Evolutionary conservation across 495 filamentous ascomycete genomes (phyloP), one percentile per base, ranked within the genome.

Genomic region (Podospora pseudocomata): DNA sequence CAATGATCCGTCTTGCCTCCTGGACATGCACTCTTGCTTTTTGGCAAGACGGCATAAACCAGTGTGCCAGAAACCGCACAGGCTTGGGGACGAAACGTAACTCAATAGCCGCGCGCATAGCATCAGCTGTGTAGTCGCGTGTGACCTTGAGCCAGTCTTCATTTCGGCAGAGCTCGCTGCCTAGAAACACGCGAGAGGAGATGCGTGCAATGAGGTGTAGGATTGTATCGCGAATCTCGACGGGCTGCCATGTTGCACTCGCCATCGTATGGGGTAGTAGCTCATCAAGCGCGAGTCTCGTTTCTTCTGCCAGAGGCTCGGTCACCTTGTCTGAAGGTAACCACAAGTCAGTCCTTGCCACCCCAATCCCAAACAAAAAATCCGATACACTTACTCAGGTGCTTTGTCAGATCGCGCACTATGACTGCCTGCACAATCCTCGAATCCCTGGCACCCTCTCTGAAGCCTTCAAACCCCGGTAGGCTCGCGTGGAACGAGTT

Each of bases 181-280:
- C 85, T 3, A 85, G 70, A 64, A 86, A 86, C 59, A 84, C 72
- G 20, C 80, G 74, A 1, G 81, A 78, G 0, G 82, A 81, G 18
- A 85, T 72, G 23, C 80, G 80, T 11, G 80, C 74, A 44, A 85
- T 71, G 0, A 85, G 26, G 6, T 73, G 66, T 9, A 80, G 72
- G 7, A 80, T 5, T 18, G 57, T 64, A 3, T 67, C 56, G 1
- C 58, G 54, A 15, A 76, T 60, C 0, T 39, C n/a, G 28, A 74
- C 55, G 32, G 71, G 67, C 39, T 66, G 69, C 78, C 78, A 80
- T 32, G 76, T 74, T 76, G 58, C 7, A 20, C 54, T 18, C 54
- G 55, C 13, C 5, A n/a, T 57, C 27, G 65, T 59, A 23, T 68
- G 28, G 15, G 73, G 68, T 16, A 77, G 73, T 3, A 73, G 72